Evolutionary conservation across 331 rosid species (phyloP), one percentile per base, ranked within the genome.

Genomic region (Pyrus hybrid): DNA sequence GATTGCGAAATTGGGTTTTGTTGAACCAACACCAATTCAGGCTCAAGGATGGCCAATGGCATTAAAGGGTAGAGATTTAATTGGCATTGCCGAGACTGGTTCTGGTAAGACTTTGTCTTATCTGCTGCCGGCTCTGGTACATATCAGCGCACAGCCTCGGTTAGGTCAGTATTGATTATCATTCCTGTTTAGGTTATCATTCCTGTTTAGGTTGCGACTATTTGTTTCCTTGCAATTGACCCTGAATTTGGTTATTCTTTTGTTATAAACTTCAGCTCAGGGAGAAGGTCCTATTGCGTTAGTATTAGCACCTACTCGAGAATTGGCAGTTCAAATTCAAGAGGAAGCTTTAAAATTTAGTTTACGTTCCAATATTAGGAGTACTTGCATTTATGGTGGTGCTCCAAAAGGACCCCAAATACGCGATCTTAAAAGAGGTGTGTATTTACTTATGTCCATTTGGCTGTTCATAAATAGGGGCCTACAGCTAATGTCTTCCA

Each of bases 31-130:
- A 13, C 90, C 99, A 73, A 95, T 95, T 77, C 97, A 95, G 83
- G 92, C 97, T 80, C 99, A 95, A 76, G 99, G 99, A 77, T 95
- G 99, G 99, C 97, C 99, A 43, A 95, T 95, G 97, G 99, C 97
- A 82, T 85, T 95, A n/a, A 95, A 85, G 77, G 99, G 99, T 82
- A 87, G 97, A 80, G 99, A 95, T 81, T 84, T 95, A 72, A 74
- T 95, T 76, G 97, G 99, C 79, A 95, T 95, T 84, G 99, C 99
- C 14, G 99, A 95, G 89, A 95, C 99, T 49, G 99, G 99, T 76
- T 95, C 99, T 2, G 99, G 97, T 76, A 95, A 95, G 85, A 95
- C 99, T 60, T 81, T 95, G 82, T 85, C 99, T 2, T 95, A 95
- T 86, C 80, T 95, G 73, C 85, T 92, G 63, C 99, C 99, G 20